A percentile compares a stretch with the other conserved stretches of the same genome.
Evolutionary conservation across 1,139 yeast species (phyloP).

Genomic region (Protomyces gravidus): DNA sequence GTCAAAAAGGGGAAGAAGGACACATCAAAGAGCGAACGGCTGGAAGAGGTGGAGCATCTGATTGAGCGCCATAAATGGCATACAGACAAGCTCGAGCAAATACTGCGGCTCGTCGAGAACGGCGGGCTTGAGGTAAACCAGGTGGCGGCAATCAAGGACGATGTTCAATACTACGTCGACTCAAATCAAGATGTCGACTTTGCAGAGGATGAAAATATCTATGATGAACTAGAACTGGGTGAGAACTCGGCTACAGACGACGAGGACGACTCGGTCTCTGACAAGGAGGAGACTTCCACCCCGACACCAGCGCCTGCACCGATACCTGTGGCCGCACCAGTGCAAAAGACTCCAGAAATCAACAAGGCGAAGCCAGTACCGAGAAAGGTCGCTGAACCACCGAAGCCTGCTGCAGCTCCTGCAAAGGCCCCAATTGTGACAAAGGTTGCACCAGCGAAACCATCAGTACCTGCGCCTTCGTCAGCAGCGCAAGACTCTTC

Average conservation of each 20-base stretch:
- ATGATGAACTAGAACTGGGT: constrained; percentile 77
- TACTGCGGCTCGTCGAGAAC: constrained; percentile 73
- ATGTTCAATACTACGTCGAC: constrained; percentile 88
- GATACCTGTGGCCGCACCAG: neutral
- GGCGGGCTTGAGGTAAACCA: constrained; percentile 78
- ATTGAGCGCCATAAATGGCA: constrained; percentile 79
- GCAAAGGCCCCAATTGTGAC: neutral
- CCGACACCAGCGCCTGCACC: constrained; percentile 5
- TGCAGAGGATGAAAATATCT: constrained; percentile 89
- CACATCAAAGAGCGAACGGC: constrained; percentile 50
- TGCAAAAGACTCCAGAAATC: constrained; percentile 17
- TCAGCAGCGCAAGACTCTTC: neutral
- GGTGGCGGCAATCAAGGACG: constrained; percentile 78
- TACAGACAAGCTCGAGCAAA: constrained; percentile 67
- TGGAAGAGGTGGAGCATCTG: constrained; percentile 60
- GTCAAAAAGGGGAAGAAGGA: constrained; percentile 59
- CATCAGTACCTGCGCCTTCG: constrained; percentile 45
- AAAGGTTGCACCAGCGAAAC: constrained; percentile 69
- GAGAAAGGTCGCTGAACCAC: constrained; percentile 7
- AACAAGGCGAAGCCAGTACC: constrained; percentile 11
- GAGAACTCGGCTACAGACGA: constrained; percentile 46
- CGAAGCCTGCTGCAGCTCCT: constrained; percentile 7
- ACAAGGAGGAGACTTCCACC: constrained; percentile 8
- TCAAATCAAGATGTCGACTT: constrained; percentile 94
- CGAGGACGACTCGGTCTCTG: constrained; percentile 32